Evolutionary conservation across 2,329 filamentous ascomycete species (phyloP), one percentile per base, ranked within the genome.

Genomic region (Clarireedia hainanense): DNA sequence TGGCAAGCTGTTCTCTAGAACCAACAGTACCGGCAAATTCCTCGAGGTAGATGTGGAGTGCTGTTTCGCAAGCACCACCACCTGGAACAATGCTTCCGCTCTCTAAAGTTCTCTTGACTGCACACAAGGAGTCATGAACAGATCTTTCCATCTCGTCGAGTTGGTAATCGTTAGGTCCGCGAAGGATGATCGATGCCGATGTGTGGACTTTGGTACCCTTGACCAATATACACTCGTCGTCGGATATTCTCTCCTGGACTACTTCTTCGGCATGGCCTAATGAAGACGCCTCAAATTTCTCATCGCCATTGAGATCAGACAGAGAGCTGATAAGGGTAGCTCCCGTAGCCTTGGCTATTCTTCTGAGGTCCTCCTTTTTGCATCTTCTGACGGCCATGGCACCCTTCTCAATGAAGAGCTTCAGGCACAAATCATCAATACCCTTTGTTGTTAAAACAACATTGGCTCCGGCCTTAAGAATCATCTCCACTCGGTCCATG

Each of bases 91-190:
- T 95, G 74, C 89, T 91, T 67, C 94, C 94, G 69, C 90, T 96
- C 76, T 99, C 94, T 6, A 99, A 80, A 3, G 94, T 96, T 65
- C 94, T 85, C 84, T 99, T 99, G 62, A 99, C 91, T 47, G 94
- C 94, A 64, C 89, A 96, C 47, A 99, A 80, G 14, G 92, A 95
- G 74, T 99, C 94, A 76, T 99, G 94, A 17, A 99, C 85, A 1
- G 94, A 97, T 62, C 94, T 88, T 80, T 99, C 94, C 92, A 97
- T 99, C 80, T 99, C 94, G 69, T 99, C 94, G 30, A 99, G 83
- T 59, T 90, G 89, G 76, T 88, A 97, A 73, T 99, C 94, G 74
- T 99, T 97, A 65, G 94, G 81, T 47, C 94, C 94, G 57, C 94
- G 89, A 53, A 99, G 87, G 65, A 99, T 95, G 73, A 96, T 91